A percentile compares a stretch with the other conserved stretches of the same genome.
Evolutionary conservation across 306 rosid species (phyloP).

Genomic region (Cucumis melo): DNA sequence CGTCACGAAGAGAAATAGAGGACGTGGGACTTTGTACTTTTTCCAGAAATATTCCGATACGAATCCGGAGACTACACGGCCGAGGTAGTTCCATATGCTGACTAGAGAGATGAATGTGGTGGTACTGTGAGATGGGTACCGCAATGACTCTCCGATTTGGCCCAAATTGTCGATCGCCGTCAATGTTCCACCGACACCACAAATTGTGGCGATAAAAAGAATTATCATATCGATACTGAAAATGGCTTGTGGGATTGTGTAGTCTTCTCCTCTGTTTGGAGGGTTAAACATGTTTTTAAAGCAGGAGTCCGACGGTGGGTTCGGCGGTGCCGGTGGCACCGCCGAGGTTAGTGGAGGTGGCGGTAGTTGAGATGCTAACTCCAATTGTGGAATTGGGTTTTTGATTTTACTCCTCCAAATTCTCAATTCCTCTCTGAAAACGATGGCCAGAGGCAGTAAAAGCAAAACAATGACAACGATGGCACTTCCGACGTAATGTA

Average conservation of each 20-base stretch:
- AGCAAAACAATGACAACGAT: slow-evolving; percentile 21
- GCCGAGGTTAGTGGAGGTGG: neutral
- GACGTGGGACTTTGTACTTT: slow-evolving; percentile 51
- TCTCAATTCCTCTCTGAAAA: slow-evolving; percentile 27
- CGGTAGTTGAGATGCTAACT: neutral
- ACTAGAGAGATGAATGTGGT: slow-evolving; percentile 54
- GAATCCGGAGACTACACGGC: slow-evolving; percentile 37
- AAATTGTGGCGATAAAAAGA: slow-evolving; percentile 23
- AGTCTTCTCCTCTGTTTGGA: slow-evolving; percentile 64
- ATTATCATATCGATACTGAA: slow-evolving; percentile 59
- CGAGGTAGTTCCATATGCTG: slow-evolving; percentile 65
- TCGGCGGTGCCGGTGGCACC: neutral
- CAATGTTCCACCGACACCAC: slow-evolving; percentile 46
- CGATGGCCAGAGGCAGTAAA: slow-evolving; percentile 33
- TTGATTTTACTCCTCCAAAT: slow-evolving; percentile 16
- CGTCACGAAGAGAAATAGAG: slow-evolving; percentile 33
- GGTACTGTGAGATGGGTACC: slow-evolving; percentile 35
- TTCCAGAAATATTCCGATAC: slow-evolving; percentile 36
- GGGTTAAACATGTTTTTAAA: slow-evolving; percentile 25
- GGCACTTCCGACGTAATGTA: slow-evolving; percentile 22
- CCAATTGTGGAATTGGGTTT: neutral
- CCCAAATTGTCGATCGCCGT: slow-evolving; percentile 62
- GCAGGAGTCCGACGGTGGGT: neutral
- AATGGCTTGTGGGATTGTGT: slow-evolving; percentile 50
- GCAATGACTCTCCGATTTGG: slow-evolving; percentile 45